phyloP scores from a whole-genome alignment of 169 alveolate species.

The Cryptosporidium sp. region DNA sequence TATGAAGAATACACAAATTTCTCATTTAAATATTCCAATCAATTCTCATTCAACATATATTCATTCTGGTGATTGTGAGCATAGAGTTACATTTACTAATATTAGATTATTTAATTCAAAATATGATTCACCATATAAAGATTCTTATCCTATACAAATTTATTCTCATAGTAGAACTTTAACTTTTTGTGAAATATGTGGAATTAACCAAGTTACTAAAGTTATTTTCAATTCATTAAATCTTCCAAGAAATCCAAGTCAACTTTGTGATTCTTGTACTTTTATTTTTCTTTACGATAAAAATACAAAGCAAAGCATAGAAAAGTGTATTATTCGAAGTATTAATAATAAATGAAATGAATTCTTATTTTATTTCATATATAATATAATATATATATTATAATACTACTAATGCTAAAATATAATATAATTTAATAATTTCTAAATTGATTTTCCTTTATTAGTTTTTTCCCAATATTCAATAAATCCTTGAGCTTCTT shows the following conservation, averaged over 20 bases:
- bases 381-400: too few species aligned
- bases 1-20: constrained; percentile 80
- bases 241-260: constrained; percentile 85
- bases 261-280: constrained; percentile 84
- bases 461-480: constrained; percentile 59
- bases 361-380: too few species aligned
- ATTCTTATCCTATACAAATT: constrained; percentile 84
- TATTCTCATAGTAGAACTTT: constrained; percentile 82
- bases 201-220: constrained; percentile 79
- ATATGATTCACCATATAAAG: constrained; percentile 80
- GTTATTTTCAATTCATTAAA: constrained; percentile 82
- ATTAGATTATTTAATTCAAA: constrained; percentile 79
- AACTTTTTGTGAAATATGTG: constrained; percentile 84
- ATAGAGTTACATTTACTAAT: constrained; percentile 83
- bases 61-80: constrained; percentile 90
- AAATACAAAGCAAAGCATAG: constrained; percentile 51
- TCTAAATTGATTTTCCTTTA: background rate
- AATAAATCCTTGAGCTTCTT: constrained; percentile 28
- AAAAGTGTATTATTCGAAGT: constrained; percentile 53
- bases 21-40: constrained; percentile 82
- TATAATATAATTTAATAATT: too few species aligned
- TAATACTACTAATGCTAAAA: background rate
- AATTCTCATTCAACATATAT: constrained; percentile 82
- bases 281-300: constrained; percentile 76
- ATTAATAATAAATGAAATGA: background rate